Conservation (phyloP, 495 filamentous ascomycete species). For the Penicillium atrosanguineum region DNA sequence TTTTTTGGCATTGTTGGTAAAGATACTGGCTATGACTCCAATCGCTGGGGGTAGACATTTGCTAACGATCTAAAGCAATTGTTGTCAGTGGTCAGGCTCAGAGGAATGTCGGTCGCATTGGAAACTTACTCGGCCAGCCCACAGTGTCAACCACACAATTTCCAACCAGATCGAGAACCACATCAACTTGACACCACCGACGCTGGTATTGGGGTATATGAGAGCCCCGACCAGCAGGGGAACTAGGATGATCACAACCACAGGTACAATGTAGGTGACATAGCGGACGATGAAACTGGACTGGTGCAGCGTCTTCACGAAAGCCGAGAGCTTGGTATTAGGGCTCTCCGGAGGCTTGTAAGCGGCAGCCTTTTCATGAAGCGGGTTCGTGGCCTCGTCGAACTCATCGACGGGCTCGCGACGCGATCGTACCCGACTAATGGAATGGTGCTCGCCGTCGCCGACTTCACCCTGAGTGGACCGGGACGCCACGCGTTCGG, state of each 20-base stretch:
- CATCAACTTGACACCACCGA: conserved; percentile 73
- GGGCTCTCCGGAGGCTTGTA: conserved; percentile 70
- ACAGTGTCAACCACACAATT: conserved; percentile 88
- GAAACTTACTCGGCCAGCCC: conserved; percentile 66
- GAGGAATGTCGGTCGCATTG: background rate
- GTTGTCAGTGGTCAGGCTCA: background rate
- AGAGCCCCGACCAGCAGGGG: conserved; percentile 77
- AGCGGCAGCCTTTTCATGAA: conserved; percentile 66
- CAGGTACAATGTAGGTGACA: conserved; percentile 78
- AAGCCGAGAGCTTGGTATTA: conserved; percentile 55
- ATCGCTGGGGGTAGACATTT: conserved; percentile 70
- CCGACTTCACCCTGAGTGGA: conserved; percentile 45
- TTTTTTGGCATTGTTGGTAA: conserved; percentile 88
- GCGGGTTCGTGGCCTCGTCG: conserved; percentile 68
- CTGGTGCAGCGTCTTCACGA: conserved; percentile 66
- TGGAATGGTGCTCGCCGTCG: conserved; percentile 38
- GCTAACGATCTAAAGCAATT: conserved; percentile 56
- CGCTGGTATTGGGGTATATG: conserved; percentile 58
- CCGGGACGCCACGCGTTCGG: conserved; percentile 69
- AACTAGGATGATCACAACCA: conserved; percentile 71
- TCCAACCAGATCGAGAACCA: conserved; percentile 98
- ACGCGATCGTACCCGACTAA: conserved; percentile 50
- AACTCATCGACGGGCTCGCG: conserved; percentile 77
- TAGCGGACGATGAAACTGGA: conserved; percentile 81
- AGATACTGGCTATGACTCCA: conserved; percentile 65